A percentile compares a stretch with the other conserved stretches of the same genome.
Evolutionary conservation across 495 filamentous ascomycete genomes (phyloP).

Genomic region (Chaetomium tenue): DNA sequence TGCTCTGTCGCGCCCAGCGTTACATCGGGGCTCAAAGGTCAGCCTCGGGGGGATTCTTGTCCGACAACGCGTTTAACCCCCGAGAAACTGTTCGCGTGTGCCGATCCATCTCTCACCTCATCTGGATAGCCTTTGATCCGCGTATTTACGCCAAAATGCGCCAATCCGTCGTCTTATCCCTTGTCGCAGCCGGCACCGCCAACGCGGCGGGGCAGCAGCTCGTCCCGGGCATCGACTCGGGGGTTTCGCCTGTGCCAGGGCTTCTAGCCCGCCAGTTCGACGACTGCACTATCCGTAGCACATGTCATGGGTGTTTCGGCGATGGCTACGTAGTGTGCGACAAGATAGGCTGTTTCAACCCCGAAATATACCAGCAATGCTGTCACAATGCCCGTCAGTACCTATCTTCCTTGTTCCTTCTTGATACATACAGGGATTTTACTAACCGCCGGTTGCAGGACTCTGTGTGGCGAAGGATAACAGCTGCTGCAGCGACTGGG

Average conservation of each 20-base stretch:
- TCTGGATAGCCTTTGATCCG: no score
- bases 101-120: no score
- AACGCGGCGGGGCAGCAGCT: neutral
- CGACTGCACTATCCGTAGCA: neutral
- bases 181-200: neutral
- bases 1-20: no score
- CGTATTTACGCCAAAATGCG: neutral
- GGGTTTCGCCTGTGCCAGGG: neutral
- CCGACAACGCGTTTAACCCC: no score
- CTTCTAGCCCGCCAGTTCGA: neutral
- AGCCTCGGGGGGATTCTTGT: no score
- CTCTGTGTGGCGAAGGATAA: constrained; percentile 9
- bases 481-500: constrained; percentile 2
- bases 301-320: neutral
- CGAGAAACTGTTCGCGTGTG: no score
- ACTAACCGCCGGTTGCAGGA: neutral
- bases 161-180: neutral
- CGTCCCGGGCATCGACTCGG: neutral
- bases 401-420: neutral
- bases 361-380: constrained; percentile 7
- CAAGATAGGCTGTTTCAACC: constrained; percentile 12
- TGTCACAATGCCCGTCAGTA: neutral
- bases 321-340: constrained; percentile 5
- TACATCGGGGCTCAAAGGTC: no score
- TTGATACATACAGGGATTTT: neutral